A percentile compares a stretch with the other conserved stretches of the same genome.
Conservation (phyloP, 768 basidiomycete species). For the Strobilomyces confusus region DNA sequence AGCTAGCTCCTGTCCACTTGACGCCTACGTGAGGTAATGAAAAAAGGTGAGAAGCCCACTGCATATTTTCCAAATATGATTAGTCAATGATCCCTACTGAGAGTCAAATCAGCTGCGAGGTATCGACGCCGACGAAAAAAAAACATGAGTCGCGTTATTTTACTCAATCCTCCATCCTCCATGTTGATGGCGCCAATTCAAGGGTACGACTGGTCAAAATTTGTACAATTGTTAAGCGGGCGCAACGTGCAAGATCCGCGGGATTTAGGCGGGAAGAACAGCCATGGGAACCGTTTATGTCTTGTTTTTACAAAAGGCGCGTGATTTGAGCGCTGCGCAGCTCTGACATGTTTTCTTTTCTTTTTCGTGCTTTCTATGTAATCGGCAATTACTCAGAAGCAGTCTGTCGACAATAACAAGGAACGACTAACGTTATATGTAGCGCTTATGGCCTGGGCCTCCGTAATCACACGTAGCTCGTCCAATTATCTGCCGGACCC, state of each 20-base stretch:
- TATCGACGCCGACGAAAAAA: not conserved
- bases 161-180: constrained; percentile 1
- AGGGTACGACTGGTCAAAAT: not conserved
- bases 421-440: not conserved
- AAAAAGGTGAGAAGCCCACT: not conserved
- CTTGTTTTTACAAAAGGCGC: not conserved
- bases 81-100: not conserved
- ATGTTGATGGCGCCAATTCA: not conserved
- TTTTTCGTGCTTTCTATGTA: not conserved
- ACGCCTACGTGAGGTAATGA: constrained; percentile 8
- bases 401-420: not conserved
- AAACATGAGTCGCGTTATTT: not conserved
- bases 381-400: not conserved
- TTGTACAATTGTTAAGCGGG: not conserved
- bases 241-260: constrained; percentile 6
- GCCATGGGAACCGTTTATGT: constrained; percentile 3
- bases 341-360: not conserved
- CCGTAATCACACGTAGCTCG: not conserved
- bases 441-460: no score
- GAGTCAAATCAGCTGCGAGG: not conserved
- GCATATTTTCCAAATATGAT: not conserved
- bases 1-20: not conserved
- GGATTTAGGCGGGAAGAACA: not conserved
- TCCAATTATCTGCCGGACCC: not conserved
- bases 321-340: not conserved